These are phyloP conservation scores for Lactarius sp. DNA, from an alignment of 768 basidiomycete genomes.

Conservation along the genomic window DNA sequence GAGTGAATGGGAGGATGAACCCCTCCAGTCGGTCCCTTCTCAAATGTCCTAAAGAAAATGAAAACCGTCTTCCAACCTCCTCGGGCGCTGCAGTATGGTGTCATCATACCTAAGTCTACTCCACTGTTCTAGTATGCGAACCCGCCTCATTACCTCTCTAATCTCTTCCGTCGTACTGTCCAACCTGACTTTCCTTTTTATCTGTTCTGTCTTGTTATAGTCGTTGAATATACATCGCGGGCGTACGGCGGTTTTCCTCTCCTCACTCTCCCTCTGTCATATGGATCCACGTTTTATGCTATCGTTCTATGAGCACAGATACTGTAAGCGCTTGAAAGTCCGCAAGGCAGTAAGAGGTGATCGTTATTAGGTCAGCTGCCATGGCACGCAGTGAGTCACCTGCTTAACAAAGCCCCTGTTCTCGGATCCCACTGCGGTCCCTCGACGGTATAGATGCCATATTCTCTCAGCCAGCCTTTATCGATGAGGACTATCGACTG, in stretches of 20 bases:
- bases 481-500: too few species aligned
- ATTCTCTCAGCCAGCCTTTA: too few species aligned
- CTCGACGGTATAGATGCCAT: too few species aligned
- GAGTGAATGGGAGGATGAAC: background rate
- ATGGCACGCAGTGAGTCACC: too few species aligned
- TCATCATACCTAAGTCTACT: constrained; percentile 10
- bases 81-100: constrained; percentile 8
- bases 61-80: background rate
- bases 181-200: constrained; percentile 1
- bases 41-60: background rate
- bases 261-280: background rate
- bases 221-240: background rate
- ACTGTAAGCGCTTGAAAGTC: too few species aligned
- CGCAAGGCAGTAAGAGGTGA: too few species aligned
- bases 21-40: background rate
- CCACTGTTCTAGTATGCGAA: constrained; percentile 13
- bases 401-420: too few species aligned
- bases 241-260: background rate
- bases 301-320: too few species aligned
- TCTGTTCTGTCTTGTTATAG: background rate
- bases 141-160: constrained; percentile 2
- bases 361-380: too few species aligned
- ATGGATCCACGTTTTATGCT: background rate
- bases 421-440: too few species aligned
- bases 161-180: background rate